Base-by-base conservation (phyloP, 2,329 filamentous ascomycete genomes). In the Xylariales sp. region DNA sequence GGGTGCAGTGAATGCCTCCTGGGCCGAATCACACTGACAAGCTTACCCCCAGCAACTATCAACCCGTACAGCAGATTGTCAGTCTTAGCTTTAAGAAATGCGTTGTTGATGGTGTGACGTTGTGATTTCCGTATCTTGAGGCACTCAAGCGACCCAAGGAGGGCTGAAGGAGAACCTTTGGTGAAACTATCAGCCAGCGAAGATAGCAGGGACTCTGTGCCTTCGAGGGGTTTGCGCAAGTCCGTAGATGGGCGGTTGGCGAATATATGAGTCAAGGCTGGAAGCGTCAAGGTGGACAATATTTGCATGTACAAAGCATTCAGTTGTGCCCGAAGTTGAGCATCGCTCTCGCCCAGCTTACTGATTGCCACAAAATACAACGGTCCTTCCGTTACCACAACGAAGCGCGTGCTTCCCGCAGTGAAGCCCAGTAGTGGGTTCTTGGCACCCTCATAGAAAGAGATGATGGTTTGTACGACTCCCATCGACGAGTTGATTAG, bases 301-400 rank as follows among this genome's bases (percentile, higher is more conserved):
- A 98, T 96, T 61, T 98, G 93, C 87, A 95, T 97, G 61, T 98
- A 98, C 25, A 98, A 67, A 11, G 91, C 90, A 48, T 96, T 89
- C 3, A 98, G 77, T 59, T 98, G 93, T 15, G 81, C 77, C 38
- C 87, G 80, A 15, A 98, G 74, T 60, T 98, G 91, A 5, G 78
- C 69, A 56, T 97, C 91, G 57, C 88, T 96, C 61, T 98, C 93
- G n/a, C 84, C 81, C 10, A 98, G 76, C 45, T 83, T 84, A 56
- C 89, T 96, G 54, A 97, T 93, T 30, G 90, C 91, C 33, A 97
- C 87, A 30, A 98, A 82, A 57, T 97, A 94, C 28, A 98, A 72
- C 10, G 90, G 88, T 0, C 89, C 91, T 57, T 90, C 83, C 4
- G 85, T 88, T 35, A 85, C 69, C 43, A 98, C 77, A 18, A 95